Evolutionary conservation across 139 green algal genomes (phyloP), one percentile per base, ranked within the genome.

Genomic region (Picochlorum sp.): DNA sequence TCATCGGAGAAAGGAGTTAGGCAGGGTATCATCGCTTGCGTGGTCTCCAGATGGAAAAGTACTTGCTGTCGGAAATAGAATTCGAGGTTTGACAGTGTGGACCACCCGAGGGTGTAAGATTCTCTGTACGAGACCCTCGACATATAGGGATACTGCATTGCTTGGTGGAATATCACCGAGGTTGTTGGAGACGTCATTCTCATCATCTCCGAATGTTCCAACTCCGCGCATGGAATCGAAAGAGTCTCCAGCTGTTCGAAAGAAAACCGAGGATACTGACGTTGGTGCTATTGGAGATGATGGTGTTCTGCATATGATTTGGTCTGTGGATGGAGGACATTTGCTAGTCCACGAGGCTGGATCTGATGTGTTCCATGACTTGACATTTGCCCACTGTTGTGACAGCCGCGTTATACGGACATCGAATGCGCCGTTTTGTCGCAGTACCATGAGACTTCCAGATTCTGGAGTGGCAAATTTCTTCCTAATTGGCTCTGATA

Each of bases 31-130:
- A 18, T 59, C 64, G 15, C 64, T 92, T 20, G 67, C 80, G 56
- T 94, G 87, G 87, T 86, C 84, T 0, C 77, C 84, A 10, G 84
- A 92, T 58, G 75, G 82, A 49, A 65, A 67, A 16, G 75, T 73
- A 15, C 58, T 86, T 37, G 77, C 80, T 2, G 80, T 90, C 13
- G 87, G 87, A 1, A 90, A 88, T 60, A 58, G 38, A 23, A 38
- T 62, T 20, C 78, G 86, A 44, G 87, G 87, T 34, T 47, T 92
- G 32, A 81, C 78, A 18, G 77, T 91, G 62, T 94, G 65, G 90
- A 85, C 82, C 2, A 76, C 85, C 4, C 85, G 77, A 6, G 87
- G 87, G 45, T 94, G 87, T 76, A 75, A 86, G 56, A 66, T 94
- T 28, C 76, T 92, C 77, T 91, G 82, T 80, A 84, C 76, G 3